Evolutionary conservation across 441 rosid species (phyloP), one percentile per base, ranked within the genome.

Genomic region (Flueggea neowawraea): DNA sequence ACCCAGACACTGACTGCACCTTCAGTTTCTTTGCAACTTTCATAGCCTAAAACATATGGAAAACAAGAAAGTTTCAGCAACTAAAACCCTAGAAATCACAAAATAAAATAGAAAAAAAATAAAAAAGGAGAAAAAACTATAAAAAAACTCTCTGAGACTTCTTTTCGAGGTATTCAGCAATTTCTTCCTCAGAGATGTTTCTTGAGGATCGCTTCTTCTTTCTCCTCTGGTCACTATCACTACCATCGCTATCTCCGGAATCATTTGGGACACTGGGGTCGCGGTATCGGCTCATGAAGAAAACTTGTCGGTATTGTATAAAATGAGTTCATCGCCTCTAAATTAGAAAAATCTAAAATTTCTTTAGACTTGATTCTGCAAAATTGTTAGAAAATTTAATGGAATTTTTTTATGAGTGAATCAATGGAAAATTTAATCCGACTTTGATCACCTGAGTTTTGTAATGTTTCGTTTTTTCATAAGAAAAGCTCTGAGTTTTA

Each of bases 1-100:
- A 94, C 14, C 96, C 97, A 0, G 95, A 83, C 5, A 86, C 89
- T 0, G 93, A 67, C 53, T 83, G 89, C 0, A 83, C 69, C 82
- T 83, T 94, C 79, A 89, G 73, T 66, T 89, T 91, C 84, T 89
- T 94, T 2, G 97, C 91, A 52, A 77, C 86, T 45, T 78, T 72
- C 73, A 74, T 69, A 6, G 96, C 97, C 97, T 94, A 39, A 65
- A 52, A 0, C 12, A 33, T 9, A 41, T 33, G 10, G 43, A 16
- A 43, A 58, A 43, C 51, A 13, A 16, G 9, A 15, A 67, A 63
- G 49, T 14, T 47, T 47, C 50, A 47, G 50, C 50, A 4, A 6
- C 2, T 62, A 71, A 59, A 54, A 10, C 17, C 22, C 36, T 55
- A 14, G 57, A 66, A 61, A 62, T 32, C 17, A 36, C 51, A 65